These are phyloP conservation scores for Strobilomyces confusus DNA, from an alignment of 768 basidiomycete species.

Conservation along the genomic window DNA sequence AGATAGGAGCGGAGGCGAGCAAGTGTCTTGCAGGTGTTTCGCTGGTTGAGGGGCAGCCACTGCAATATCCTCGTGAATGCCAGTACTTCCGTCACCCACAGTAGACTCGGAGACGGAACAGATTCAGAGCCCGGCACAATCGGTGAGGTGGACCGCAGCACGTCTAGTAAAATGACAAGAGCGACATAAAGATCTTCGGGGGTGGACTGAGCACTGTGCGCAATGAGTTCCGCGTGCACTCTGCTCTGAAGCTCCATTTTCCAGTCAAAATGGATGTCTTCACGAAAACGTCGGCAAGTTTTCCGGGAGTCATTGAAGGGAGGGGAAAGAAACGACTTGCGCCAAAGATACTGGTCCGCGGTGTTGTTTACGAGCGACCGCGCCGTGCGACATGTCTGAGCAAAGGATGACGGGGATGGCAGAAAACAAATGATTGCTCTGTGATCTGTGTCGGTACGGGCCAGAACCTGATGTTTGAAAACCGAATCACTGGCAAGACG, in stretches of 20 bases:
- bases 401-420: constrained; percentile 55
- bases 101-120: constrained; percentile 37
- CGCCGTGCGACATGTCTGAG: constrained; percentile 50
- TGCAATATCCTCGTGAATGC: constrained; percentile 37
- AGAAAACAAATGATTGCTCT: constrained; percentile 54
- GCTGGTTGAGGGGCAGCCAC: constrained; percentile 5
- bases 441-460: constrained; percentile 48
- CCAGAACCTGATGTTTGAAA: constrained; percentile 13
- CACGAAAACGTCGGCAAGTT: constrained; percentile 14
- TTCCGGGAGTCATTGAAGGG: constrained; percentile 66
- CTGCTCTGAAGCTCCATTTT: constrained; percentile 37
- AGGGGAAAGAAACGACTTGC: constrained; percentile 51
- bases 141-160: constrained; percentile 37
- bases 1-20: constrained; percentile 48
- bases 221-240: constrained; percentile 38
- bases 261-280: constrained; percentile 30
- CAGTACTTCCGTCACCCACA: constrained; percentile 45
- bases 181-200: constrained; percentile 29
- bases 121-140: constrained; percentile 18
- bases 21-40: constrained; percentile 29
- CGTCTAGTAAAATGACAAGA: constrained; percentile 39
- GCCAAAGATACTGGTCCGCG: constrained; percentile 63
- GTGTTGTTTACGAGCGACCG: constrained; percentile 45
- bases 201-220: constrained; percentile 15
- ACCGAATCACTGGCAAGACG: constrained; percentile 1